phyloP scores from a whole-genome alignment of 2,329 filamentous ascomycete genomes.

The Fusarium sp. region DNA sequence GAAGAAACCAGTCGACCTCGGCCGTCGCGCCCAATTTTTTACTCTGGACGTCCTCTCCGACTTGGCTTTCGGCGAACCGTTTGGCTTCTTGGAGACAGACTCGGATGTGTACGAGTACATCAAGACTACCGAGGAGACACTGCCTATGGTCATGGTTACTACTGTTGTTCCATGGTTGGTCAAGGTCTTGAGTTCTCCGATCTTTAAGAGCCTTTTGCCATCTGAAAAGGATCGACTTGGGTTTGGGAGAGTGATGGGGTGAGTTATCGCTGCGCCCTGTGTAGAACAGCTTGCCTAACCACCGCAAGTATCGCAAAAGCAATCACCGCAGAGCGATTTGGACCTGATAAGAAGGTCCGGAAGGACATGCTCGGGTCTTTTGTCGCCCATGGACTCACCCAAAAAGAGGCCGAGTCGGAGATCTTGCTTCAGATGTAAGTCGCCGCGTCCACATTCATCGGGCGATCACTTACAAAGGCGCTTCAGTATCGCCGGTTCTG shows the following conservation, averaged over 20 bases:
- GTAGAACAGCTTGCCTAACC: background rate
- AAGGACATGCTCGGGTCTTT: slow-evolving; percentile 50
- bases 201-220: slow-evolving; percentile 56
- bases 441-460: fast-evolving
- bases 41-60: slow-evolving; percentile 66
- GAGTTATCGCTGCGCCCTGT: slow-evolving; percentile 29
- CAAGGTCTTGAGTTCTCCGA: slow-evolving; percentile 53
- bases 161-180: slow-evolving; percentile 56
- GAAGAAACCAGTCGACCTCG: slow-evolving; percentile 53
- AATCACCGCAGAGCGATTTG: slow-evolving; percentile 44
- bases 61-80: slow-evolving; percentile 60
- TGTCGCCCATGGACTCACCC: slow-evolving; percentile 42
- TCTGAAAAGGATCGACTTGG: slow-evolving; percentile 53
- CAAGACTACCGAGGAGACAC: slow-evolving; percentile 53
- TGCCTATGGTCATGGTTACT: slow-evolving; percentile 59
- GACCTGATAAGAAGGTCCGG: slow-evolving; percentile 40
- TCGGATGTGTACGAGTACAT: slow-evolving; percentile 61
- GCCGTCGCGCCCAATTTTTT: slow-evolving; percentile 60
- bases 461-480: fast-evolving
- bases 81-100: slow-evolving; percentile 59
- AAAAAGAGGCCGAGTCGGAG: slow-evolving; percentile 44
- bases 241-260: slow-evolving; percentile 59
- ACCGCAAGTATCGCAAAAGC: slow-evolving; percentile 42
- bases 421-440: slow-evolving; percentile 41
- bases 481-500: slow-evolving; percentile 64